phyloP scores from a whole-genome alignment of 192 early-diverging fungal species.

The Dissophora ornata region DNA sequence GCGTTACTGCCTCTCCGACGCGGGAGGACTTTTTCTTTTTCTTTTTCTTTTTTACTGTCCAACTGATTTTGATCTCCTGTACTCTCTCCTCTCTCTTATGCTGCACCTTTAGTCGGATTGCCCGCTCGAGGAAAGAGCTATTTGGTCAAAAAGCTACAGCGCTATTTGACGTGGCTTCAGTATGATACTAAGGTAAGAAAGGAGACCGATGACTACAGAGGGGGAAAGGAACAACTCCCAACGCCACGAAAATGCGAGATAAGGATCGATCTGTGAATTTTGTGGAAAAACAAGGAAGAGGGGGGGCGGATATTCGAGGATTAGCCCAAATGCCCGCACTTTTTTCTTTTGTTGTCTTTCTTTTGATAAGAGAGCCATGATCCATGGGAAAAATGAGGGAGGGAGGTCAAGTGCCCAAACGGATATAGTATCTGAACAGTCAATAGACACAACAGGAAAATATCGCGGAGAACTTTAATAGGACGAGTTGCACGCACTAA shows the following conservation, averaged over 20 bases:
- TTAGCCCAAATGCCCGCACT: slow-evolving; percentile 20
- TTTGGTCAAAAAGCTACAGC: slow-evolving; percentile 94
- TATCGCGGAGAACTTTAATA: slow-evolving; percentile 37
- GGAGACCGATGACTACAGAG: not conserved
- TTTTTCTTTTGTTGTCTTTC: slow-evolving; percentile 1
- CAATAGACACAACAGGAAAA: not conserved
- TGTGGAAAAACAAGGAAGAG: slow-evolving; percentile 2
- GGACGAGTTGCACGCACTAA: not conserved
- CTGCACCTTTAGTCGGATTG: slow-evolving; percentile 74
- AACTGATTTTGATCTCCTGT: not conserved
- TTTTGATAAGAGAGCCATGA: slow-evolving; percentile 24
- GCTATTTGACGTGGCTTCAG: slow-evolving; percentile 86
- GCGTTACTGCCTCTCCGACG: too few relatives aligned
- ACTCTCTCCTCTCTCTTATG: not conserved
- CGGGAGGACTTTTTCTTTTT: too few relatives aligned
- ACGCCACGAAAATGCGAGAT: too few relatives aligned
- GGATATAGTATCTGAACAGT: too few relatives aligned
- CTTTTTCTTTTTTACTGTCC: not conserved
- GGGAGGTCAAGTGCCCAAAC: slow-evolving; percentile 11
- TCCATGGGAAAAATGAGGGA: slow-evolving; percentile 16
- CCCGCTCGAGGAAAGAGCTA: slow-evolving; percentile 97
- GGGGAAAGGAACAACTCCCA: too few relatives aligned
- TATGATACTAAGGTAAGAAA: slow-evolving; percentile 77
- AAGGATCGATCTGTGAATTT: not conserved
- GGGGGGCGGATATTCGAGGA: too few relatives aligned